Conservation (phyloP, 1,284 basidiomycete species). For the Tremellales sp. region DNA sequence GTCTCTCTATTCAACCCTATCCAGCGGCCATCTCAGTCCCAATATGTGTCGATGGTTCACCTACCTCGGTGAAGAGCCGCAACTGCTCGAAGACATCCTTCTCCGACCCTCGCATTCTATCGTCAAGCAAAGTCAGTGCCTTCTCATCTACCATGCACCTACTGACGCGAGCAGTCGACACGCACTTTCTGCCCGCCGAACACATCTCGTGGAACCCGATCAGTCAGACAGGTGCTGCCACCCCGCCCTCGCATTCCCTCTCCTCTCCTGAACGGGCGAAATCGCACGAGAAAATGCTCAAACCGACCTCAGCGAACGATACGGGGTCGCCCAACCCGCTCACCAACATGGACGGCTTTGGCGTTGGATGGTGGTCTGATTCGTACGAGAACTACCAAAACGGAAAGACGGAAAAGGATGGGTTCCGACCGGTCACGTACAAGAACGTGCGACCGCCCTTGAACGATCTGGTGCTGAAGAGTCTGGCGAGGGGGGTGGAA, state of each 20-base stretch:
- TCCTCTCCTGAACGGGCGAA: not conserved
- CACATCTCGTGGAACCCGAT: conserved; percentile 4
- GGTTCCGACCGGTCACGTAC: conserved; percentile 42
- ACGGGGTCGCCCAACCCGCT: conserved; percentile 12
- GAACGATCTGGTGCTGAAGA: conserved; percentile 44
- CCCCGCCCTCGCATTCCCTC: not conserved
- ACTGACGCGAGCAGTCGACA: conserved; percentile 26
- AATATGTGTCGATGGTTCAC: conserved; percentile 48
- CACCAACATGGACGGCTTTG: conserved; percentile 16
- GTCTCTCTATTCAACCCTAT: too few relatives aligned
- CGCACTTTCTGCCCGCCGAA: conserved; percentile 42
- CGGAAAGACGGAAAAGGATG: conserved; percentile 5
- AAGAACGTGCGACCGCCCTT: conserved; percentile 44
- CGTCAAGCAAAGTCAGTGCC: conserved; percentile 35
- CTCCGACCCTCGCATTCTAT: conserved; percentile 27
- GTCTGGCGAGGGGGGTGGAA: conserved; percentile 42
- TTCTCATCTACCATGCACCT: not conserved
- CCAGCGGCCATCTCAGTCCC: too few relatives aligned
- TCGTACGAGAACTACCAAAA: conserved; percentile 7
- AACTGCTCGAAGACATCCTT: conserved; percentile 48
- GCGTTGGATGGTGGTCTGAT: conserved; percentile 14
- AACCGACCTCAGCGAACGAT: conserved; percentile 9
- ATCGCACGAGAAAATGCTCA: not conserved
- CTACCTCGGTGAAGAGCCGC: conserved; percentile 46
- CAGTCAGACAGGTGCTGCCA: not conserved